phyloP scores from a whole-genome alignment of 306 rosid species.

The Glycyrrhiza uralensis region DNA sequence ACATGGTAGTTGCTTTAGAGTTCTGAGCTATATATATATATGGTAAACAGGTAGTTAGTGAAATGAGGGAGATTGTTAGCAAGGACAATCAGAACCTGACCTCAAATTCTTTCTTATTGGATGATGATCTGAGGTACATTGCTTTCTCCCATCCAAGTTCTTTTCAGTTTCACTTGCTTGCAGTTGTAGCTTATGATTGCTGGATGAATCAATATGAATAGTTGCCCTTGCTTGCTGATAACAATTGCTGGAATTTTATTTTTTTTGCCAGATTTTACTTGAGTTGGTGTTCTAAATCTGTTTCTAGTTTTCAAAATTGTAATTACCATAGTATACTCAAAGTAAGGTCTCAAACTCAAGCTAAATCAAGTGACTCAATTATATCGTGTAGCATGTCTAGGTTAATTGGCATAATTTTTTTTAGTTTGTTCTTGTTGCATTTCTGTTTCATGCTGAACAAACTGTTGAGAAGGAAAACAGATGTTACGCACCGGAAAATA shows the following conservation, averaged over 20 bases:
- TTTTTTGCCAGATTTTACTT: neutral
- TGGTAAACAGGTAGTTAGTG: conserved; percentile 80
- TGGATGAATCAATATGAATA: conserved; percentile 2
- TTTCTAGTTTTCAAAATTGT: neutral
- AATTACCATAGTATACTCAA: neutral
- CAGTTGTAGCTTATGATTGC: neutral
- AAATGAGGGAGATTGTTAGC: conserved; percentile 90
- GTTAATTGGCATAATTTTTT: neutral
- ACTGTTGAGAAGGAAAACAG: too few relatives aligned
- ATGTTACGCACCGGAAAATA: too few relatives aligned
- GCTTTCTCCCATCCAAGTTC: conserved; percentile 6
- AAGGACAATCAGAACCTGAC: conserved; percentile 84
- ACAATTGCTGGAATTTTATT: neutral
- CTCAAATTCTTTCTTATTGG: conserved; percentile 96
- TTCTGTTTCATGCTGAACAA: neutral
- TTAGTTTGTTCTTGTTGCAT: conserved; percentile 14
- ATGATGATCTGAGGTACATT: conserved; percentile 90
- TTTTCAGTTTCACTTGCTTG: neutral
- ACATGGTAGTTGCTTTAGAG: neutral
- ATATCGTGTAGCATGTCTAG: neutral
- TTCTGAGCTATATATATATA: conserved; percentile 27
- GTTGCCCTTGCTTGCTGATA: neutral
- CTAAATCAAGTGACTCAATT: neutral
- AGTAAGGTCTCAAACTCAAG: neutral
- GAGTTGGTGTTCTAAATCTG: neutral